Evolutionary conservation across 23 red algal species (phyloP), one percentile per base, ranked within the genome.

Genomic region (Agarophyton chilense): DNA sequence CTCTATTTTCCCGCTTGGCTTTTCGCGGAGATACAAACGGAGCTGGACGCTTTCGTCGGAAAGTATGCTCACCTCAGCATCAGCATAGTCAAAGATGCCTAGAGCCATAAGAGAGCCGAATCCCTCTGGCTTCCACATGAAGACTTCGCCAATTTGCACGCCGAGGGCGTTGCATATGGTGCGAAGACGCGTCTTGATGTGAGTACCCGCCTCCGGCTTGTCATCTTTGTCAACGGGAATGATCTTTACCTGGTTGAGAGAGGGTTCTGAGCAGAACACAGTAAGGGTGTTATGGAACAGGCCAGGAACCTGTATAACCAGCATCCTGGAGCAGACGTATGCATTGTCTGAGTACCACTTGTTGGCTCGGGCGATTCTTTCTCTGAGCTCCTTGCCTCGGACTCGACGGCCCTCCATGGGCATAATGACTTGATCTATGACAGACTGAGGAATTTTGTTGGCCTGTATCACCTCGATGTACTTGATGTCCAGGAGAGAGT

Each of bases 1-100:
- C 43, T 94, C 91, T 29, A 94, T 52, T 34, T 55, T 52, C 25
- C 81, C 77, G 46, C 38, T 86, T 33, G 56, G 21, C 12, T 73
- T 66, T 63, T 94, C 91, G 22, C 71, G 54, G 13, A 94, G 52
- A 39, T 79, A 64, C 8, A 94, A 43, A 18, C 73, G 66, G 46
- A 94, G 78, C 55, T 55, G 55, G 12, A 94, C 81, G 19, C 25
- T 77, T 3, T 84, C 34, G 39, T 73, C 47, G 50, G 77, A 32
- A 12, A 80, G 36, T 4, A 71, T 35, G 28, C 78, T 55, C 10
- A 94, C 80, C 35, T 86, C 68, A 24, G 74, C 79, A n/a, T 94
- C 72, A 38, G 77, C 88, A 36, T 55, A 91, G 1, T 94, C 91
- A 52, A 94, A 94, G 32, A 94, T 64, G 49, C 91, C 91, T 7